Conservation (phyloP, 208 protist species). For the Novymonas esmeraldas region DNA sequence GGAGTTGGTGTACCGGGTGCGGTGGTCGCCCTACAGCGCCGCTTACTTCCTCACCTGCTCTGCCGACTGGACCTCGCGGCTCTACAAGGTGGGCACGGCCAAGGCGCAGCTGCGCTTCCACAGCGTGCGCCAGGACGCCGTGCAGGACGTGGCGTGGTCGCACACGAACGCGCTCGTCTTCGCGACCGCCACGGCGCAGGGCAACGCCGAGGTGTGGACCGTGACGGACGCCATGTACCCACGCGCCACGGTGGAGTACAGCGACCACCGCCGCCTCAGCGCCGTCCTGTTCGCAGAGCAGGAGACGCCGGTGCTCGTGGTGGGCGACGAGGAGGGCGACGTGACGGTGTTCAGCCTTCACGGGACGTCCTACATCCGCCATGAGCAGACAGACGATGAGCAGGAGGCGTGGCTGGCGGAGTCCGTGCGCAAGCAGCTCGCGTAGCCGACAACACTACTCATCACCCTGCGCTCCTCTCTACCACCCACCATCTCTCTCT, state of each 20-base stretch:
- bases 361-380: constrained; percentile 40
- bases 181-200: constrained; percentile 90
- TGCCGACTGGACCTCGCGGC: constrained; percentile 96
- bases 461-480: too few relatives aligned
- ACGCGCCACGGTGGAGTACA: constrained; percentile 54
- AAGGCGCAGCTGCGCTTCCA: constrained; percentile 82
- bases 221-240: constrained; percentile 80
- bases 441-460: constrained; percentile 13
- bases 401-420: constrained; percentile 82
- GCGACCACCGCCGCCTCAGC: constrained; percentile 77
- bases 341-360: constrained; percentile 82
- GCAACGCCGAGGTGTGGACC: constrained; percentile 85
- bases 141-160: constrained; percentile 95
- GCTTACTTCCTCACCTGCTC: constrained; percentile 94
- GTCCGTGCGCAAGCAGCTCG: constrained; percentile 61
- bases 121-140: constrained; percentile 80
- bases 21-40: constrained; percentile 93
- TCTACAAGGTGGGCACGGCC: constrained; percentile 87
- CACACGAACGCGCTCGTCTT: constrained; percentile 91
- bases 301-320: constrained; percentile 83
- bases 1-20: constrained; percentile 94
- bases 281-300: constrained; percentile 87
- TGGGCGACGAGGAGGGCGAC: constrained; percentile 90
- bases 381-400: constrained; percentile 73
- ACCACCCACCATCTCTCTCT: too few relatives aligned